A percentile compares a stretch with the other conserved stretches of the same genome.
phyloP scores from a whole-genome alignment of 2,329 filamentous ascomycete genomes.

The Aspergillus piperis region DNA sequence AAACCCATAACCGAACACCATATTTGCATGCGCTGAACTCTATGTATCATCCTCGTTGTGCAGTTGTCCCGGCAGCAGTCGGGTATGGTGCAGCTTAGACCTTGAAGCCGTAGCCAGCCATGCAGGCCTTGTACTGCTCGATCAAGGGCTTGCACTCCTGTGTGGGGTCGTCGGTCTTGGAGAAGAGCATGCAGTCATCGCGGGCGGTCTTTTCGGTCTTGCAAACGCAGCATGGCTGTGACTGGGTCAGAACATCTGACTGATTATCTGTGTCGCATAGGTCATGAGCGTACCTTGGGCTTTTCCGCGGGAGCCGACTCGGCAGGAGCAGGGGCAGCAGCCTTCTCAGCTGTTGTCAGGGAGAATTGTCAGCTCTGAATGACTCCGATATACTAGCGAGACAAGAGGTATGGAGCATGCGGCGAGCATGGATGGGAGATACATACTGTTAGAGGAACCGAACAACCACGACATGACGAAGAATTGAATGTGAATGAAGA shows the following conservation, averaged over 20 bases:
- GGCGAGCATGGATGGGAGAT: slow-evolving; percentile 2
- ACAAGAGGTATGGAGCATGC: background rate
- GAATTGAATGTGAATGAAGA: background rate
- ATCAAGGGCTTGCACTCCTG: slow-evolving; percentile 83
- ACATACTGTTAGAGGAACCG: slow-evolving; percentile 37
- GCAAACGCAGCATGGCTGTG: slow-evolving; percentile 94
- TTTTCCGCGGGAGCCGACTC: slow-evolving; percentile 35
- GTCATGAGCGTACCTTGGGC: slow-evolving; percentile 37
- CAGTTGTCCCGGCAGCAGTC: background rate
- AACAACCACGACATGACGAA: slow-evolving; percentile 40
- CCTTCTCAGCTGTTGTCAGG: slow-evolving; percentile 23
- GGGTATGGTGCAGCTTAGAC: slow-evolving; percentile 29
- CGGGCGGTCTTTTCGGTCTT: slow-evolving; percentile 89
- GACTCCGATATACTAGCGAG: background rate
- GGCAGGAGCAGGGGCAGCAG: slow-evolving; percentile 23
- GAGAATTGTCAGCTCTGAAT: background rate
- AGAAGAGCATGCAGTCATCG: slow-evolving; percentile 99
- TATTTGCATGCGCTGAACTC: slow-evolving; percentile 4
- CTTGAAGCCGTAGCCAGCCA: slow-evolving; percentile 91
- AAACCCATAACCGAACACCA: slow-evolving; percentile 17
- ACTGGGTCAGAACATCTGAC: slow-evolving; percentile 6
- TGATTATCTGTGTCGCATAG: background rate
- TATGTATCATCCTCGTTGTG: background rate
- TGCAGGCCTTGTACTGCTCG: slow-evolving; percentile 84
- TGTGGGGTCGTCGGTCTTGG: slow-evolving; percentile 72